These are phyloP conservation scores for Rhynchospora breviuscula DNA, from an alignment of 176 grass and related monocot genomes.

Conservation along the genomic window DNA sequence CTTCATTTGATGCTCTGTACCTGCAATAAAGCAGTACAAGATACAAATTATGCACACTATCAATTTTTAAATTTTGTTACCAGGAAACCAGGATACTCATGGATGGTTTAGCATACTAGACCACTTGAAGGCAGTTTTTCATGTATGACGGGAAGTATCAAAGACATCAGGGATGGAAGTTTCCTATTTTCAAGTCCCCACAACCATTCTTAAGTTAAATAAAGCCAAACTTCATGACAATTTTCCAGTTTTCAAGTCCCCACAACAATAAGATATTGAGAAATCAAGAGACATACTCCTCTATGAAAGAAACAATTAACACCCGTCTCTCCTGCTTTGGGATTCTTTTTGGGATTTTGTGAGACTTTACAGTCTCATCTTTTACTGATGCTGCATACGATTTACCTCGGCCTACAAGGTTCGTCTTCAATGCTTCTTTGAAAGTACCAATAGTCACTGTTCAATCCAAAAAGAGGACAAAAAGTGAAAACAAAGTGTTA, in stretches of 20 bases:
- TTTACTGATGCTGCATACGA: conserved; percentile 45
- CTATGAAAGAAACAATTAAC: conserved; percentile 43
- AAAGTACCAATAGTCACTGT: conserved; percentile 40
- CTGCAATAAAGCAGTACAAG: conserved; percentile 40
- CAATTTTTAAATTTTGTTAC: neutral
- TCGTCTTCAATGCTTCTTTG: conserved; percentile 26
- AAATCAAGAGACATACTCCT: conserved; percentile 34
- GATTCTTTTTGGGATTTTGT: conserved; percentile 32
- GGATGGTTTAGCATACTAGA: neutral
- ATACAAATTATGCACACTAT: conserved; percentile 14
- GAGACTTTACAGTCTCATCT: conserved; percentile 28
- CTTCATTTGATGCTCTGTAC: conserved; percentile 51
- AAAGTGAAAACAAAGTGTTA: neutral
- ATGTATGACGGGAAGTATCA: neutral
- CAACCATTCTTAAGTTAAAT: neutral
- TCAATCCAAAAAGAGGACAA: neutral
- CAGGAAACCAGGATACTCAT: neutral
- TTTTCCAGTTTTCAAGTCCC: too few species aligned
- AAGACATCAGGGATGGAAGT: neutral
- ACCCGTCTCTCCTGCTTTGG: conserved; percentile 33
- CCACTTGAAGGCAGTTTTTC: conserved; percentile 7
- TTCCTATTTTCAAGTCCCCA: neutral
- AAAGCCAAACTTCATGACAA: neutral
- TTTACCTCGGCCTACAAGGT: conserved; percentile 35
- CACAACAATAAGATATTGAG: conserved; percentile 18